phyloP scores from a whole-genome alignment of 805 yeast species.

The Zygoascus tannicola region DNA sequence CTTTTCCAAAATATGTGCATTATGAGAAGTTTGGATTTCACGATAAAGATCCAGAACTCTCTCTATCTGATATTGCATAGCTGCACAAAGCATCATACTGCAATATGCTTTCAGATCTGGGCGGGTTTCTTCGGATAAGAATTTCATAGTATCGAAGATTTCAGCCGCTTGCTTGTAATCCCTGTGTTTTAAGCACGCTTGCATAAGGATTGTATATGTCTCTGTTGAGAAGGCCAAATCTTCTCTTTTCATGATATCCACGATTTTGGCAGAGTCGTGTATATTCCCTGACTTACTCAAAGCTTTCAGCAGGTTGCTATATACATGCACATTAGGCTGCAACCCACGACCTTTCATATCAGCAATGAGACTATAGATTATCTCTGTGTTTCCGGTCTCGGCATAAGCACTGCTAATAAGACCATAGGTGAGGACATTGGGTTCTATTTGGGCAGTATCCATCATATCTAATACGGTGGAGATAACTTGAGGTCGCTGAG shows the following conservation, averaged over 20 bases:
- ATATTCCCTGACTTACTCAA: slow-evolving; percentile 21
- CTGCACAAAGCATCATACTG: slow-evolving; percentile 58
- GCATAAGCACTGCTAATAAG: slow-evolving; percentile 26
- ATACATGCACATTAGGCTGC: slow-evolving; percentile 23
- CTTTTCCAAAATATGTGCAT: slow-evolving; percentile 32
- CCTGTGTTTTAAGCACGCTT: slow-evolving; percentile 46
- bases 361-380: slow-evolving; percentile 18
- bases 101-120: slow-evolving; percentile 66
- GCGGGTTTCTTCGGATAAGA: slow-evolving; percentile 50
- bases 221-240: slow-evolving; percentile 10
- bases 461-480: slow-evolving; percentile 19
- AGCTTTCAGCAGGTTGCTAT: slow-evolving; percentile 27
- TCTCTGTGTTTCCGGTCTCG: slow-evolving; percentile 16
- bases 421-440: slow-evolving; percentile 16
- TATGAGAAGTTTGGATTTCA: slow-evolving; percentile 44
- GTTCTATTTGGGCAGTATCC: slow-evolving; percentile 13
- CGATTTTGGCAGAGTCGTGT: slow-evolving; percentile 15
- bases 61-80: slow-evolving; percentile 54
- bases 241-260: slow-evolving; percentile 11
- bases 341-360: slow-evolving; percentile 16
- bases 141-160: slow-evolving; percentile 79
- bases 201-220: slow-evolving; percentile 49
- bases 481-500: slow-evolving; percentile 16
- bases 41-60: slow-evolving; percentile 66
- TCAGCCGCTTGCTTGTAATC: slow-evolving; percentile 53